Base-by-base conservation (phyloP, 192 early-diverging fungal species). In the Coemansia furcata region DNA sequence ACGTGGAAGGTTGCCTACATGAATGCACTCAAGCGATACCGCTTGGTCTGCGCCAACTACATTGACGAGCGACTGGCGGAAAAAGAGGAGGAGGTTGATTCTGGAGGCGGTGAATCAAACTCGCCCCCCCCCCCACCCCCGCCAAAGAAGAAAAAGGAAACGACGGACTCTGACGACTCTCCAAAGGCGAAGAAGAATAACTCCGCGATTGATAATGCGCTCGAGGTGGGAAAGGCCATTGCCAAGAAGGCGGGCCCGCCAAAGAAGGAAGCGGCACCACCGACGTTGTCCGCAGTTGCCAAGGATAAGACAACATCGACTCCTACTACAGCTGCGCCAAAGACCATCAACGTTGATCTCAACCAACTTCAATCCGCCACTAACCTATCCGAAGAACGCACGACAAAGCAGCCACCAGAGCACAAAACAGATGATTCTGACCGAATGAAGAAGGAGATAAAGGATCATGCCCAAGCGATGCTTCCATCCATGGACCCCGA, bases 401-500 rank as follows among this genome's bases (percentile, higher is more conserved):
- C 38, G 36, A 19, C 15, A 4, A 60, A 39, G 9, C 58, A 38
- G 11, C 35, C 39, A 21, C 58, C n/a, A 21, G 58, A 37, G 10
- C 33, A 36, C 37, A 39, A 39, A 7, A 23, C 36, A 6, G 36
- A 60, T n/a, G 58, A 60, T 9, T n/a, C 58, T 1, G 58, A 60
- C n/a, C 35, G 19, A 7, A 60, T 38, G 38, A 47, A 69, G 57
- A 63, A 30, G 39, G 60, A 54, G 29, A 21, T 44, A 21, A 62
- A 55, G 60, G 62, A 55, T 17, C 58, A 60, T 10, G 58, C 58
- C 4, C 70, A 76, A 19, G 78, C 70, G 32, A 47, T 81, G 67
- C 67, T 81, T 6, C 78, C 78, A 4, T 67, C 78, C 11, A 81
- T 81, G 78, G 78, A 81, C 49, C 78, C 78, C 0, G 78, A 76